Percentiles rank a stretch among this genome's conserved stretches.
Evolutionary conservation across 768 basidiomycete genomes (phyloP).

Genomic region (Crassisporium funariophilum): DNA sequence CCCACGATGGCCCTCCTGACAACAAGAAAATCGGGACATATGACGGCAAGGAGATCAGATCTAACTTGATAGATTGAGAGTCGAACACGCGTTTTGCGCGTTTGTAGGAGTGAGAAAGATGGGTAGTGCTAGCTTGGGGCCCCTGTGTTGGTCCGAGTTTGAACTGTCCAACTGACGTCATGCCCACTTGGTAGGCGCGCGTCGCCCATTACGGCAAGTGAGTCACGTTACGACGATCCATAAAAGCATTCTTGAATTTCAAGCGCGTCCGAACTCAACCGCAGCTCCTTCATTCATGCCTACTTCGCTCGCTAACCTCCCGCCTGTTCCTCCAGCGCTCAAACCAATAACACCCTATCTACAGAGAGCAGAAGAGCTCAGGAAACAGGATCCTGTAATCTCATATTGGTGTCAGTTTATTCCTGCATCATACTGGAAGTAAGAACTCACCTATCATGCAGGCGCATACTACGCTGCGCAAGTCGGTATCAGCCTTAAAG

Average conservation of each 20-base stretch:
- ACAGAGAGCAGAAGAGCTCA: constrained; percentile 89
- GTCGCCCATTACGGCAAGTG: constrained; percentile 14
- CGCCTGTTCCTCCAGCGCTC: constrained; percentile 60
- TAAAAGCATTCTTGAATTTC: constrained; percentile 22
- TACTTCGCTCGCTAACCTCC: constrained; percentile 49
- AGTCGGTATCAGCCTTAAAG: constrained; percentile 75
- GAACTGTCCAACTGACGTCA: constrained; percentile 22
- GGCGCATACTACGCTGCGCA: constrained; percentile 93
- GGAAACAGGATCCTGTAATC: constrained; percentile 79
- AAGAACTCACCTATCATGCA: constrained; percentile 31
- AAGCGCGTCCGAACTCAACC: too few species aligned
- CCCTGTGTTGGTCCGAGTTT: neutral
- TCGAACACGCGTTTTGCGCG: constrained; percentile 23
- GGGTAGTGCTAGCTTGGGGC: too few species aligned
- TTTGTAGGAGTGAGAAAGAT: constrained; percentile 17
- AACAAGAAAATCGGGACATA: too few species aligned
- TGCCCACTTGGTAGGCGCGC: constrained; percentile 13
- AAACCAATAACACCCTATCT: constrained; percentile 77
- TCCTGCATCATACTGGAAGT: constrained; percentile 4
- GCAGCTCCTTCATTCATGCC: constrained; percentile 20
- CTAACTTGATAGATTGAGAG: too few species aligned
- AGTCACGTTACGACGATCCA: constrained; percentile 24
- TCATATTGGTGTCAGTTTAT: constrained; percentile 89
- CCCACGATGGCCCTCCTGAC: too few species aligned
- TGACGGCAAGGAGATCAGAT: too few species aligned